Conservation (phyloP, 2,329 filamentous ascomycete species). For the Ophidiomyces ophidiicola region DNA sequence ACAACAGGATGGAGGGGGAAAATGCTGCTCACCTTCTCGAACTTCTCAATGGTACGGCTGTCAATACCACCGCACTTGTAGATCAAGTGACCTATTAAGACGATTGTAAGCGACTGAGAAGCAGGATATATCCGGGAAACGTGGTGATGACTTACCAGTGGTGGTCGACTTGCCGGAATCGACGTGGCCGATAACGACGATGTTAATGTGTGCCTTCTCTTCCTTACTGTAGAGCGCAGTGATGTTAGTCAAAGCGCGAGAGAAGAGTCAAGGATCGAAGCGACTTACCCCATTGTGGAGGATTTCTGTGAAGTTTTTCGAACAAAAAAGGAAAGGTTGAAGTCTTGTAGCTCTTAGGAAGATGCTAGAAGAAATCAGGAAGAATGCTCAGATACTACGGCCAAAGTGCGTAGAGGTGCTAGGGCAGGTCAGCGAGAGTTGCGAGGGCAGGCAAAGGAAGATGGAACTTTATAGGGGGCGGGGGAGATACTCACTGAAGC, state of each 20-base stretch:
- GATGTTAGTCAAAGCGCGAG: conserved; percentile 2
- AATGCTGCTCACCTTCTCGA: conserved; percentile 79
- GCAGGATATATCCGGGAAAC: conserved; percentile 7
- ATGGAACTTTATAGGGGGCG: conserved; percentile 16
- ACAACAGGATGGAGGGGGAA: neutral
- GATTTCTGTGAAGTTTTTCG: conserved; percentile 24
- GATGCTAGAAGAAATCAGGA: conserved; percentile 34
- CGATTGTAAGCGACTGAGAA: conserved; percentile 8
- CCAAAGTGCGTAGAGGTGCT: conserved; percentile 41
- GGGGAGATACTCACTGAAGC: conserved; percentile 36
- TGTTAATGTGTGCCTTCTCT: conserved; percentile 91
- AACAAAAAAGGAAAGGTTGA: conserved; percentile 19
- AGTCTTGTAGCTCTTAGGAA: conserved; percentile 39
- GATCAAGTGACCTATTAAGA: conserved; percentile 73
- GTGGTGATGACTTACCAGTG: conserved; percentile 54
- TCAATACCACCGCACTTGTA: conserved; percentile 99
- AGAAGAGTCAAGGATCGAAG: conserved; percentile 13
- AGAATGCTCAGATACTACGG: conserved; percentile 41
- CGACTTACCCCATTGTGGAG: conserved; percentile 51
- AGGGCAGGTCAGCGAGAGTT: conserved; percentile 23
- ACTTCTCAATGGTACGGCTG: conserved; percentile 99
- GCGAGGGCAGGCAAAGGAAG: conserved; percentile 17
- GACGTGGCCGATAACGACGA: conserved; percentile 99
- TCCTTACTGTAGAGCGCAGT: conserved; percentile 57
- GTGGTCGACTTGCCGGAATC: conserved; percentile 99